These are phyloP conservation scores for Sporothrix pallida DNA, from an alignment of 2,329 filamentous ascomycete genomes.

Conservation along the genomic window DNA sequence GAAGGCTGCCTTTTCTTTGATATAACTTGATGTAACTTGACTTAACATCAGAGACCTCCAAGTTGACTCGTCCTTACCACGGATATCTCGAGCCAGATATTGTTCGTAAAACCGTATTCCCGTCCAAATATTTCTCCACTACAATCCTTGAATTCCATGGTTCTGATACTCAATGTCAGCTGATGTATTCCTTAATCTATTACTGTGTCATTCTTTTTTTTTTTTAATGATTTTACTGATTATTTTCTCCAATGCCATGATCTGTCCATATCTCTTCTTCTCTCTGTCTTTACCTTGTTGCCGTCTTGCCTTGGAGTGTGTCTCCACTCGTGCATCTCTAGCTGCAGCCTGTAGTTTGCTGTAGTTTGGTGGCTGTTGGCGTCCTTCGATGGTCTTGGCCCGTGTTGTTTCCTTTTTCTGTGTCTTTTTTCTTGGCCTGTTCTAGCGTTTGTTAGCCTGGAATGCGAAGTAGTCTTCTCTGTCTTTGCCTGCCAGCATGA, in stretches of 20 bases:
- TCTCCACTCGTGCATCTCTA: neutral
- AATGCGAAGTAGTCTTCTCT: neutral
- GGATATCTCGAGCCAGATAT: no score
- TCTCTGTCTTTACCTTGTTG: neutral
- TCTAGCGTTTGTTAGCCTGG: neutral
- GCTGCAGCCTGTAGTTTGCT: neutral
- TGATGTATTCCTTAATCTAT: no score
- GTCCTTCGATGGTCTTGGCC: constrained; percentile 1
- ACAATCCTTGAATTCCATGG: no score
- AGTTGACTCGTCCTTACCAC: no score
- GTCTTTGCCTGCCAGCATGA: no score
- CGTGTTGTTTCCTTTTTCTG: neutral
- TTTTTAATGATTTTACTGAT: neutral
- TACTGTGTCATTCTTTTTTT: neutral
- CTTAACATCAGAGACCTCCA: no score
- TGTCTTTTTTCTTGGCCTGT: neutral
- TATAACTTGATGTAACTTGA: no score
- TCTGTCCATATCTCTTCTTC: neutral
- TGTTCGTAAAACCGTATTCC: no score
- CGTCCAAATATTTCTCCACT: no score
- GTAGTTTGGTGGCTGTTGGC: neutral
- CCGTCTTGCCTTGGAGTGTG: neutral
- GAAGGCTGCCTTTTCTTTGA: no score
- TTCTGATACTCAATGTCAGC: no score
- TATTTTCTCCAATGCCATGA: neutral